phyloP scores from a whole-genome alignment of 106 monocot genomes.

The Dactylorhiza incarnata region DNA sequence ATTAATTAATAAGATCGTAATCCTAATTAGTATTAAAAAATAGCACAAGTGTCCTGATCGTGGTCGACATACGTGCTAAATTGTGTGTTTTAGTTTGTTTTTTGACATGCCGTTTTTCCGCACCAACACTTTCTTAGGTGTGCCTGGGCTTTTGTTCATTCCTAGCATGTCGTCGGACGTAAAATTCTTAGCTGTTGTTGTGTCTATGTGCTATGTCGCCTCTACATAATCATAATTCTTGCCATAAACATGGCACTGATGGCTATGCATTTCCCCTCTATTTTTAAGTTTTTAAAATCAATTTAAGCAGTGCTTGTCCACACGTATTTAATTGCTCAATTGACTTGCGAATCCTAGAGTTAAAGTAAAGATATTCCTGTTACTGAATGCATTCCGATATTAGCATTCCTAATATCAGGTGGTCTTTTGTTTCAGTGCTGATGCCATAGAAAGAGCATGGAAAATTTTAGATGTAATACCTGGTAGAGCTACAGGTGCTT shows the following conservation, averaged over 20 bases:
- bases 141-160: too few species aligned
- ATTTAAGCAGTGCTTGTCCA: background rate
- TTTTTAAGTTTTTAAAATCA: background rate
- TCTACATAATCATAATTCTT: background rate
- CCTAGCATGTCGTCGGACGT: too few species aligned
- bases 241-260: background rate
- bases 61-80: too few species aligned
- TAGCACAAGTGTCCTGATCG: too few species aligned
- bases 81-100: too few species aligned
- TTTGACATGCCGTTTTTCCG: too few species aligned
- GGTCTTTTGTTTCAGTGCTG: conserved; percentile 37
- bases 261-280: background rate
- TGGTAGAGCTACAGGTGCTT: conserved; percentile 87
- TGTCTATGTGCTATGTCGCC: background rate
- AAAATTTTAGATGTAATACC: conserved; percentile 72
- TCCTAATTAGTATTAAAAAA: too few species aligned
- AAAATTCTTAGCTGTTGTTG: too few species aligned
- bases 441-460: conserved; percentile 77
- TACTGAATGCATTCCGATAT: background rate
- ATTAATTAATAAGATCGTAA: too few species aligned
- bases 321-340: background rate
- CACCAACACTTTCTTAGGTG: too few species aligned
- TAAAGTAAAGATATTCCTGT: background rate
- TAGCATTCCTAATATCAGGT: background rate
- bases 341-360: background rate